Evolutionary conservation across 108 stramenopile species (phyloP).

Genomic region (Bacterosira constricta): DNA sequence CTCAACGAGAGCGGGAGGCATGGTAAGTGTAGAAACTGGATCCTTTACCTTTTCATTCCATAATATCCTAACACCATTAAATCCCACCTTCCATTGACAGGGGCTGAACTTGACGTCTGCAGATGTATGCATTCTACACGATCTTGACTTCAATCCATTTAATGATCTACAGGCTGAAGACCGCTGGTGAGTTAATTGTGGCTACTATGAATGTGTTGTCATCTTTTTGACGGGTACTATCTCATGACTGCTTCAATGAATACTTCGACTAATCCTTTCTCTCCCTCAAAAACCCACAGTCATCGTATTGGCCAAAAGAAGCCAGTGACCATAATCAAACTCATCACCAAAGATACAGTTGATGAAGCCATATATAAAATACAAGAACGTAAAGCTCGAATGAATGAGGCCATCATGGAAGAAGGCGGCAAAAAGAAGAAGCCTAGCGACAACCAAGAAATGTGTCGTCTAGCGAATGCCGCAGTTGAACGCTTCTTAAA

Average conservation of each 20-base stretch:
- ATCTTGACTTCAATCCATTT: constrained; percentile 97
- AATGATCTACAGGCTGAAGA: constrained; percentile 97
- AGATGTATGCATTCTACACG: constrained; percentile 96
- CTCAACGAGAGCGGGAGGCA: constrained; percentile 82
- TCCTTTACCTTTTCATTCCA: too few species aligned
- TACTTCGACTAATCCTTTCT: too few species aligned
- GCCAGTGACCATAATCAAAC: constrained; percentile 74
- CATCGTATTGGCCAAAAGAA: constrained; percentile 83
- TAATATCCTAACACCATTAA: neutral
- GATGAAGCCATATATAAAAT: constrained; percentile 83
- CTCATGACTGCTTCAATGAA: neutral
- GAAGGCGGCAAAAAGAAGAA: constrained; percentile 41
- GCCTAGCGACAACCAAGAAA: constrained; percentile 42
- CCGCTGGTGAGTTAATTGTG: constrained; percentile 14
- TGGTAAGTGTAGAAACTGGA: constrained; percentile 42
- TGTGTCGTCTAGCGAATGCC: constrained; percentile 25
- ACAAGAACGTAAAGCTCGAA: constrained; percentile 80
- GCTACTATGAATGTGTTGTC: too few species aligned
- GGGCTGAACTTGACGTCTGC: constrained; percentile 91
- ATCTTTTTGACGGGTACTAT: too few species aligned
- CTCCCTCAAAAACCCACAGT: neutral
- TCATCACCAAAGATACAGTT: constrained; percentile 75
- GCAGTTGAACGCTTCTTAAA: constrained; percentile 39
- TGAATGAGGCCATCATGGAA: constrained; percentile 83
- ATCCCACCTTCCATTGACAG: neutral